phyloP scores from a whole-genome alignment of 495 filamentous ascomycete species.

The Aspergillus coremiiformis region DNA sequence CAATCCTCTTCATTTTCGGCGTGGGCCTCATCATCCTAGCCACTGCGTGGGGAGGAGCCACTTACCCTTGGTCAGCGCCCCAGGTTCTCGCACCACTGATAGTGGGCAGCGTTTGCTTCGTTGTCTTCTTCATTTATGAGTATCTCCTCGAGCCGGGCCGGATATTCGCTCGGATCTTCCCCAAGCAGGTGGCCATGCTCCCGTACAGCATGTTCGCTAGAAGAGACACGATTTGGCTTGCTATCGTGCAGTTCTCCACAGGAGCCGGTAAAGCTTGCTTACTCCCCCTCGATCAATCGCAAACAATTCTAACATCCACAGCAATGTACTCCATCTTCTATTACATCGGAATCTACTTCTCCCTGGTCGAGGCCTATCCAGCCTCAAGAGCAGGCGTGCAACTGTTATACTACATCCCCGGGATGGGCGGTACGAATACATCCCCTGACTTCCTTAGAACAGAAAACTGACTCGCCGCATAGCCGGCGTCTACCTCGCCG shows the following conservation, averaged over 20 bases:
- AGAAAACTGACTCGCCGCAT: background rate
- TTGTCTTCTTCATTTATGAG: slow-evolving; percentile 47
- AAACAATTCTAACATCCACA: slow-evolving; percentile 3
- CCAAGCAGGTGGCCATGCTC: slow-evolving; percentile 48
- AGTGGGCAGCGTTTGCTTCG: slow-evolving; percentile 39
- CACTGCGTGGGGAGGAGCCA: slow-evolving; percentile 51
- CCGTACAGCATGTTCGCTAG: slow-evolving; percentile 44
- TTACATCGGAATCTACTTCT: slow-evolving; percentile 54
- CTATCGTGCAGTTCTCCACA: slow-evolving; percentile 46
- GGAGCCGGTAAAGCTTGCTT: slow-evolving; percentile 33
- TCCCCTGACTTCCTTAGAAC: background rate
- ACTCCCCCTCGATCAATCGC: background rate
- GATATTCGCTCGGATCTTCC: slow-evolving; percentile 33
- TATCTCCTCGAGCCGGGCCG: slow-evolving; percentile 45
- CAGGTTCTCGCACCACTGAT: slow-evolving; percentile 47
- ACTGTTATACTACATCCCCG: slow-evolving; percentile 43
- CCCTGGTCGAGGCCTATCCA: slow-evolving; percentile 40
- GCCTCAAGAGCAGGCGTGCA: slow-evolving; percentile 43
- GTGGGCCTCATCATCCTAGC: slow-evolving; percentile 51
- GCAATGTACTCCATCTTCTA: slow-evolving; percentile 50
- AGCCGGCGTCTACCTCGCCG: slow-evolving; percentile 47
- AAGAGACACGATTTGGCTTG: slow-evolving; percentile 45
- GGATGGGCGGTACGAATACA: slow-evolving; percentile 30
- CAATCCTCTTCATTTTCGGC: slow-evolving; percentile 51
- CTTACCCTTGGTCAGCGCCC: slow-evolving; percentile 45